Evolutionary conservation across 179 eudicot genomes (phyloP).

Genomic region (Spergularia azorica): DNA sequence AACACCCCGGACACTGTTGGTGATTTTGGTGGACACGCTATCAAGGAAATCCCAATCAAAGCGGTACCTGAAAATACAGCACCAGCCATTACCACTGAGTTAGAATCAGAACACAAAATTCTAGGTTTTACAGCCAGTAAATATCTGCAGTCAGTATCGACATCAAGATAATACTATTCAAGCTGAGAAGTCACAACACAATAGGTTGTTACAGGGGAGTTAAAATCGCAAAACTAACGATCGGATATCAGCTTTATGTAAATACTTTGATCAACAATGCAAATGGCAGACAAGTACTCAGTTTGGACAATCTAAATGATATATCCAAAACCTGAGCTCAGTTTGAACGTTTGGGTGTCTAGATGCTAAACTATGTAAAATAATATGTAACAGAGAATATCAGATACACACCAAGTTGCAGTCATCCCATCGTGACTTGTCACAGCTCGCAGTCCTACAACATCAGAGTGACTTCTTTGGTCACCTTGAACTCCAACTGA

Average conservation of each 20-base stretch:
- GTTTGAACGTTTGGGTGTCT: too few species aligned
- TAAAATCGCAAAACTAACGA: neutral
- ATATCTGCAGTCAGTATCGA: neutral
- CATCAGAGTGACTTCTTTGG: constrained; percentile 91
- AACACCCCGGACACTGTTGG: constrained; percentile 84
- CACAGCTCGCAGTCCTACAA: constrained; percentile 88
- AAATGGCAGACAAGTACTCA: too few species aligned
- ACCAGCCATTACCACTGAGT: neutral
- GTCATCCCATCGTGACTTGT: constrained; percentile 99
- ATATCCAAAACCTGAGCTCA: too few species aligned
- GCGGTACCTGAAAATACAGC: constrained; percentile 60
- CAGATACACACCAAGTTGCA: constrained; percentile 70
- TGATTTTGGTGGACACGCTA: constrained; percentile 75
- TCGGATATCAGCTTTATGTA: too few species aligned
- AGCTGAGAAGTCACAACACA: neutral
- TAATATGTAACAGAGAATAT: neutral
- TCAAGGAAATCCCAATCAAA: constrained; percentile 83
- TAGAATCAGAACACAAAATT: neutral
- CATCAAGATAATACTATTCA: neutral
- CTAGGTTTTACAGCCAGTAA: neutral
- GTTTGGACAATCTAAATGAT: too few species aligned
- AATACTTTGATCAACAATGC: too few species aligned
- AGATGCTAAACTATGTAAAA: too few species aligned
- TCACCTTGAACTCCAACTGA: constrained; percentile 99
- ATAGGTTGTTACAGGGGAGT: too few species aligned